Conservation (phyloP, 202 grass and related monocot species). For the Dendrocalamus latiflorus region DNA sequence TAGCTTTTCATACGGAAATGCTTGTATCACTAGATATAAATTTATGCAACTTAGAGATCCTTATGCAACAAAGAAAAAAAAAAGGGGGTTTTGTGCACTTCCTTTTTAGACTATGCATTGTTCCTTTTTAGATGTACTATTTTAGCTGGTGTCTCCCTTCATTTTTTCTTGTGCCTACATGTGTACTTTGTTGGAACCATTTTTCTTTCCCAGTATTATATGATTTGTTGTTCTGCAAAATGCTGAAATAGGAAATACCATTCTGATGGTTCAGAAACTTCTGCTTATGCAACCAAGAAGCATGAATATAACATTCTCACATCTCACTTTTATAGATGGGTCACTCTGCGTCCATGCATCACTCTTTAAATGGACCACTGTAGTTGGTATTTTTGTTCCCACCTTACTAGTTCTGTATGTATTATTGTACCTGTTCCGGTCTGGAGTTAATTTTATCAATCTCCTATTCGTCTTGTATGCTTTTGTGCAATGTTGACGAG, state of each 20-base stretch:
- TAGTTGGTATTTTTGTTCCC: background rate
- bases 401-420: background rate
- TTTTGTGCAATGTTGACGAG: background rate
- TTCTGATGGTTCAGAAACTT: background rate
- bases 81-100: background rate
- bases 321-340: background rate
- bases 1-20: background rate
- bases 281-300: background rate
- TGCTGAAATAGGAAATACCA: background rate
- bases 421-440: background rate
- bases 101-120: background rate
- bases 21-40: background rate
- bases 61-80: background rate
- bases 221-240: background rate
- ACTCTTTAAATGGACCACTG: background rate
- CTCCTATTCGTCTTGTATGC: background rate
- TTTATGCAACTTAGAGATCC: background rate
- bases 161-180: background rate
- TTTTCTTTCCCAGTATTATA: background rate
- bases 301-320: background rate
- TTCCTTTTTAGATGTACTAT: conserved; percentile 10
- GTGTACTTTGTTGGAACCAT: background rate
- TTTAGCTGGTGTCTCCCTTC: background rate
- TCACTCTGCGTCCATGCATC: background rate
- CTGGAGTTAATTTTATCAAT: background rate